Conservation (phyloP, 306 rosid species). For the Nissolia schottii region DNA sequence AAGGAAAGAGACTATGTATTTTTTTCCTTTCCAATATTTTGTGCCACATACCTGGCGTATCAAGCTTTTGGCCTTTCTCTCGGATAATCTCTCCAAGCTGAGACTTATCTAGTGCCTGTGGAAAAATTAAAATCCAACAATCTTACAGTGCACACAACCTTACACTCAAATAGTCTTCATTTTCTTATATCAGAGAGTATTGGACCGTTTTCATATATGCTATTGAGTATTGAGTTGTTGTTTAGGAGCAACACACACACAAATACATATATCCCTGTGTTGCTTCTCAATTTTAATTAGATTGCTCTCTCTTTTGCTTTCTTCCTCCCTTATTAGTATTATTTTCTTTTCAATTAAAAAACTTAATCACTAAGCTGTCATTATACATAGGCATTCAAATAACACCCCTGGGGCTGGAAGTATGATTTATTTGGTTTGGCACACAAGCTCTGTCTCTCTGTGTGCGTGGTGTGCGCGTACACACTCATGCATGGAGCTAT, state of each 20-base stretch:
- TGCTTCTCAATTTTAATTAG: too few species aligned
- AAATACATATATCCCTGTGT: too few species aligned
- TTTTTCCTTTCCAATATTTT: neutral
- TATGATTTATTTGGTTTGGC: neutral
- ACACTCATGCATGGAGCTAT: neutral
- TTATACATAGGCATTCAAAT: neutral
- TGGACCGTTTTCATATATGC: neutral
- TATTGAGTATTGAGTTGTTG: neutral
- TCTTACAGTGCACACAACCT: conserved; percentile 10
- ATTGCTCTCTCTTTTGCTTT: neutral
- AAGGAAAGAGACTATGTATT: neutral
- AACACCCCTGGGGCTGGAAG: neutral
- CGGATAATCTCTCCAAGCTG: conserved; percentile 86
- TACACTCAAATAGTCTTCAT: neutral
- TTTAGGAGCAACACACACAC: neutral
- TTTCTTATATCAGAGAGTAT: neutral
- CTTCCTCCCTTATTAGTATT: neutral
- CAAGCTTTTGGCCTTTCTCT: conserved; percentile 72
- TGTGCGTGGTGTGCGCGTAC: too few species aligned
- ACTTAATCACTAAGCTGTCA: neutral
- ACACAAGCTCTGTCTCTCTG: neutral
- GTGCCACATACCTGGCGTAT: conserved; percentile 61
- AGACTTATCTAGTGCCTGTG: conserved; percentile 85
- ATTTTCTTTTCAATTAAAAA: neutral
- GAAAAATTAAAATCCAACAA: conserved; percentile 9